Evolutionary conservation across 768 basidiomycete species (phyloP), one percentile per base, ranked within the genome.

Genomic region (Tylopilus sp.): DNA sequence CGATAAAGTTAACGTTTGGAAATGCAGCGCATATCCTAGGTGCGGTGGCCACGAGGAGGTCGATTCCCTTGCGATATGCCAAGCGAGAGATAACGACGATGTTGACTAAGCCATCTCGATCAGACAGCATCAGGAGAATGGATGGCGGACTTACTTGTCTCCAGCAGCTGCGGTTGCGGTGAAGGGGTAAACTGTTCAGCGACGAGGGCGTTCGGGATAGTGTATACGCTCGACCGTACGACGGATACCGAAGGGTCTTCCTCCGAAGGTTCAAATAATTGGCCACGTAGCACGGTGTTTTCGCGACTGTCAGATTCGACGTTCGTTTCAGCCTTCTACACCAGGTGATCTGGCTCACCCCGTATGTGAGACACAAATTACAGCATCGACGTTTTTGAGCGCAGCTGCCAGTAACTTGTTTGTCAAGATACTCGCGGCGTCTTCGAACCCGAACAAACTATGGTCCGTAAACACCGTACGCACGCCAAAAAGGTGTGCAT

Each of bases 381-480:
- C 92, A 0, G 87, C 92, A 60, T 98, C 96, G 0, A 95, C 91
- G 65, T 96, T 94, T 54, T 85, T 82, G 63, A 99, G 74, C 3
- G 89, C 86, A 5, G 83, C 93, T 12, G 83, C 88, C 36, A 98
- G 75, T 30, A 99, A 80, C 69, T 99, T 99, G 75, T 99, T 99
- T 6, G 97, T 98, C 58, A 98, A 75, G 36, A 99, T 96, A 60
- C 95, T 94, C 1, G 94, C 95, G 16, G 97, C 95, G 64, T 98
- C 95, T 29, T 92, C 95, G 64, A 99, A 94, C 2, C 94, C 96
- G 61, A 98, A 98, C 25, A 99, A 71, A 63, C 90, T 93, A 62
- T 99, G 96, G 69, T 99, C 97, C 1, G 97, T 98, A 68, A 98
- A 96, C 11, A 98, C 89, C 0, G 92, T 93, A 36, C 89, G 84